A percentile compares a stretch with the other conserved stretches of the same genome.
phyloP scores from a whole-genome alignment of 805 yeast genomes.

The Starmerella stigmatis region DNA sequence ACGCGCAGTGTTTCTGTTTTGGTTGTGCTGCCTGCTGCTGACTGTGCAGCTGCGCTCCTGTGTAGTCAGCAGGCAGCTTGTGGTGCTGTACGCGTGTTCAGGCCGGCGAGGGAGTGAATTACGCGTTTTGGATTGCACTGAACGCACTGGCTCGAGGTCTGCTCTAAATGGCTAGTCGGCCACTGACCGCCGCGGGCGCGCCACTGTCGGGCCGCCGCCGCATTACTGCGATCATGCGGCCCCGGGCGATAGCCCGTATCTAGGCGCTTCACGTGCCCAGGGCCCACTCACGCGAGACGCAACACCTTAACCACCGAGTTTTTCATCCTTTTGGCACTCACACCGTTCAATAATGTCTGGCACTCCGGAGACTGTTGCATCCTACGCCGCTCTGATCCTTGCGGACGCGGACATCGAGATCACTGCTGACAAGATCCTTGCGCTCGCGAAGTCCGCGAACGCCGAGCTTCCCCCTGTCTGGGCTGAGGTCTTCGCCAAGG shows the following conservation, averaged over 20 bases:
- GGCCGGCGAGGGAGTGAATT: too few species aligned
- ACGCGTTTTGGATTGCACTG: too few species aligned
- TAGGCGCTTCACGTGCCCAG: neutral
- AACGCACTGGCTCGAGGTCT: too few species aligned
- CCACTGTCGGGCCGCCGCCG: neutral
- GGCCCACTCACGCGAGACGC: constrained; percentile 1
- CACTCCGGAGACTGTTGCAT: constrained; percentile 68
- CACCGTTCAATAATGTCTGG: constrained; percentile 47
- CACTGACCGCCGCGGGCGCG: too few species aligned
- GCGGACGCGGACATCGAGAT: constrained; percentile 87
- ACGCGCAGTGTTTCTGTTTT: constrained; percentile 1
- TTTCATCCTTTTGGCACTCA: constrained; percentile 3
- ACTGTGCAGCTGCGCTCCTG: too few species aligned
- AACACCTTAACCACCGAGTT: neutral
- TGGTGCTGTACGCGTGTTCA: too few species aligned
- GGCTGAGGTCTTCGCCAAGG: constrained; percentile 79
- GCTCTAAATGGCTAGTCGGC: too few species aligned
- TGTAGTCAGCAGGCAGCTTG: too few species aligned
- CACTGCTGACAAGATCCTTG: constrained; percentile 64
- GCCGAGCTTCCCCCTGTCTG: constrained; percentile 54
- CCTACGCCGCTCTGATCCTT: constrained; percentile 90
- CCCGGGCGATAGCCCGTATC: too few species aligned
- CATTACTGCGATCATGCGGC: too few species aligned
- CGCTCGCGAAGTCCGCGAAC: constrained; percentile 60
- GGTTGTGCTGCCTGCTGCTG: constrained; percentile 5